Evolutionary conservation across 208 protist species (phyloP).

Genomic region (Trypanosoma melophagium): DNA sequence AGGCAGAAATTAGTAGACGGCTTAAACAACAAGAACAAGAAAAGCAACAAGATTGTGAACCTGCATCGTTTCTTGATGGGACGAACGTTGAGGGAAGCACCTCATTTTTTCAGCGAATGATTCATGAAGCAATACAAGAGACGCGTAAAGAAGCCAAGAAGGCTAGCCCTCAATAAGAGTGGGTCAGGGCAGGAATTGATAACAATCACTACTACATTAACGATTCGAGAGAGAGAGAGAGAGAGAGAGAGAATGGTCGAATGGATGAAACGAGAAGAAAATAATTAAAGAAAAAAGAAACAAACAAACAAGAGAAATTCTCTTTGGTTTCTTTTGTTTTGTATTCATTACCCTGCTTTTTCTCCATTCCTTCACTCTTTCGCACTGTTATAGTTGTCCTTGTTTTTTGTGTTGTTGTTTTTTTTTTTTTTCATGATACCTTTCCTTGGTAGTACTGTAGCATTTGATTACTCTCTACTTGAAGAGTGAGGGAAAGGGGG

Average conservation of each 20-base stretch:
- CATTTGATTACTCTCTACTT: no score
- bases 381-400: no score
- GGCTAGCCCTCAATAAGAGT: no score
- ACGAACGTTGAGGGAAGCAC: not conserved
- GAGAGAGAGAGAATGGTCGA: not conserved
- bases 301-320: not conserved
- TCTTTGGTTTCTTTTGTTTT: not conserved
- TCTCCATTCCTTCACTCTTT: no score
- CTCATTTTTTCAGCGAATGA: conserved; percentile 12
- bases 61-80: not conserved
- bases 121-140: conserved; percentile 5
- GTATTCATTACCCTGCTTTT: not conserved
- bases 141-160: not conserved
- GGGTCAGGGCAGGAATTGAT: no score
- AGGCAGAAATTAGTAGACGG: conserved; percentile 11
- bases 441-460: no score
- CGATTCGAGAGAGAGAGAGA: conserved; percentile 1
- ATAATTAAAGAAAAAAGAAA: not conserved
- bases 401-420: not conserved
- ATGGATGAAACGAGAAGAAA: not conserved
- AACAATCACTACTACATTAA: no score
- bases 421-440: not conserved
- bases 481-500: not conserved
- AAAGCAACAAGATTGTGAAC: not conserved
- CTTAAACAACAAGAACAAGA: conserved; percentile 17